Evolutionary conservation across 495 filamentous ascomycete species (phyloP), one percentile per base, ranked within the genome.

Genomic region (Haplographium delicatum): DNA sequence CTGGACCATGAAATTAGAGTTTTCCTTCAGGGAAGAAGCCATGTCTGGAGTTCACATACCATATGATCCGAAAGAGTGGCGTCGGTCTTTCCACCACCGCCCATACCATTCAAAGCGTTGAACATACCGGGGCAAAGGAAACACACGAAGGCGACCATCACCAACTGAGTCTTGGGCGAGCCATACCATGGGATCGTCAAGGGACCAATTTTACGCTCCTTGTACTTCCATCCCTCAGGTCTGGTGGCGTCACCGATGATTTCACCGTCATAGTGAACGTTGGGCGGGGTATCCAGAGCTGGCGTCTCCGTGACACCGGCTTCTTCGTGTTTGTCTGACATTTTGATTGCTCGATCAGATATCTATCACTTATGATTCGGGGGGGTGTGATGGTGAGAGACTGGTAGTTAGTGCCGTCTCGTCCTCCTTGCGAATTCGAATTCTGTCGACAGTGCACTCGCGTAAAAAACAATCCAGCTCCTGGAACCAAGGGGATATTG

Each of bases 71-170:
- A 79, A 48, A 86, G 80, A 16, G 66, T 69, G 1, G 71, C 38
- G 57, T 88, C 76, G 45, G 83, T 59, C 64, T 81, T 81, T 28
- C 89, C 89, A 68, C 72, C 85, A 43, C 81, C 89, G 57, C 89
- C 89, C 22, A 93, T 73, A 56, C 86, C 86, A 42, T 65, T 72
- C 27, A 91, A 68, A 18, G 88, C 87, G 64, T 91, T 95, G 74
- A 81, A 91, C 72, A 84, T 87, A 10, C 57, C 57, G 4, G 89
- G 89, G 62, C 89, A 94, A 51, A 95, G 70, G 75, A 95, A 95
- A 67, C 89, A 95, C 46, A 93, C 88, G 55, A 91, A 76, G 16
- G 88, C 80, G 35, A 91, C 84, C 68, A 94, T 71, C 24, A 86
- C 51, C 33, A 91, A 71, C 66, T 91, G 87, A 28, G 78, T 65